phyloP scores from a whole-genome alignment of 2,329 filamentous ascomycete species.

The Stemphylium vesicarium region DNA sequence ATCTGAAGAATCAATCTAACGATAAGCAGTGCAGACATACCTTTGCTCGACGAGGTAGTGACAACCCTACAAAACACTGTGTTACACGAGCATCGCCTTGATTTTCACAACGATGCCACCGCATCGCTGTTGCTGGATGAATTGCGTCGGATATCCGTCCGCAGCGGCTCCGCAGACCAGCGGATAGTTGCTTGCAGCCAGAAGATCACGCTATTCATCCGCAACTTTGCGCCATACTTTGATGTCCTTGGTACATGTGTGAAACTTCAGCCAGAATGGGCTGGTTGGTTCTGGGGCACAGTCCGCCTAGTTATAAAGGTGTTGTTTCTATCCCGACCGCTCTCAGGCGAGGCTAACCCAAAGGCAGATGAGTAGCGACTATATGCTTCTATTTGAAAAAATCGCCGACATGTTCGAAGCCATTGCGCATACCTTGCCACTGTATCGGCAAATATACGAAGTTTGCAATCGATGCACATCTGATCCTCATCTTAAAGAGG shows the following conservation, averaged over 20 bases:
- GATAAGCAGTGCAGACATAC: constrained; percentile 16
- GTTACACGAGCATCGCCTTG: constrained; percentile 22
- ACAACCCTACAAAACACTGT: constrained; percentile 26
- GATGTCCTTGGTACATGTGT: constrained; percentile 31
- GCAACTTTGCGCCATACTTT: constrained; percentile 34
- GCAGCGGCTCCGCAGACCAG: constrained; percentile 14
- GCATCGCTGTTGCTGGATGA: constrained; percentile 26
- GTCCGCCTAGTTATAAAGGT: constrained; percentile 36
- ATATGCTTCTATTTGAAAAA: constrained; percentile 32
- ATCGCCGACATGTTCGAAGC: constrained; percentile 33
- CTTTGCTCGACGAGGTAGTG: constrained; percentile 31
- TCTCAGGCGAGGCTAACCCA: not conserved
- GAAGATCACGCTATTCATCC: constrained; percentile 31
- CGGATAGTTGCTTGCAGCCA: constrained; percentile 20
- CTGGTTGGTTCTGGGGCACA: constrained; percentile 33
- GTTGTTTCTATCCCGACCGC: not conserved
- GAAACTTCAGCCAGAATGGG: constrained; percentile 26
- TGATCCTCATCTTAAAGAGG: constrained; percentile 1
- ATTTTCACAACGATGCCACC: constrained; percentile 22
- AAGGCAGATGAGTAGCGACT: constrained; percentile 29
- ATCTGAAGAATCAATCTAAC: constrained; percentile 17
- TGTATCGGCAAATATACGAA: constrained; percentile 31
- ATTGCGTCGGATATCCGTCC: constrained; percentile 18
- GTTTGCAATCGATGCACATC: constrained; percentile 15
- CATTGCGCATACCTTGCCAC: constrained; percentile 29